phyloP scores from a whole-genome alignment of 257 asterid species.

The Marsdenia floribunda region DNA sequence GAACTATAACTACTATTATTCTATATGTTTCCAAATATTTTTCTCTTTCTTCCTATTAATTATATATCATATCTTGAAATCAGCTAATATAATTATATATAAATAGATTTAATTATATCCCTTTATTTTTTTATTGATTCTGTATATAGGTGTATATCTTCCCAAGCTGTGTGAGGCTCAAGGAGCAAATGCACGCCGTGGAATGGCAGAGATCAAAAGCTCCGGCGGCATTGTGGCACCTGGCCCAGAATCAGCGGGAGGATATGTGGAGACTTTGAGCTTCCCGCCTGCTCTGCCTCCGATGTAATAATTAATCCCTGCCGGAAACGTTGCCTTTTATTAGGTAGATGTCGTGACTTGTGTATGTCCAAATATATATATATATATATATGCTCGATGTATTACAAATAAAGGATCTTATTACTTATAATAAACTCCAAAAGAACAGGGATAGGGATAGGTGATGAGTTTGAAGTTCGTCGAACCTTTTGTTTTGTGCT shows the following conservation, averaged over 20 bases:
- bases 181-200: conserved; percentile 39
- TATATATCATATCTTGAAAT: not conserved
- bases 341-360: not conserved
- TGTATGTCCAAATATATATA: too few relatives aligned
- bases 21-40: not conserved
- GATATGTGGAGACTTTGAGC: conserved; percentile 5
- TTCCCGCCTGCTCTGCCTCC: conserved; percentile 44
- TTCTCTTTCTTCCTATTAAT: too few relatives aligned
- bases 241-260: conserved; percentile 32
- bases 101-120: too few relatives aligned
- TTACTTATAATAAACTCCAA: too few relatives aligned
- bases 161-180: conserved; percentile 58
- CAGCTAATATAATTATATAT: not conserved
- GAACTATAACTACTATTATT: not conserved
- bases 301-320: not conserved
- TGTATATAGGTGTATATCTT: conserved; percentile 48
- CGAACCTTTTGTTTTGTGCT: too few relatives aligned
- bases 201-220: conserved; percentile 60
- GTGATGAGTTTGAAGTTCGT: too few relatives aligned
- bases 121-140: too few relatives aligned
- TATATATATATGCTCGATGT: too few relatives aligned
- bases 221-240: conserved; percentile 43
- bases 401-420: too few relatives aligned
- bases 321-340: not conserved
- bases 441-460: too few relatives aligned